A percentile compares a stretch with the other conserved stretches of the same genome.
Evolutionary conservation across 2,329 filamentous ascomycete species (phyloP).

Genomic region (Hymenoscyphus occultus): DNA sequence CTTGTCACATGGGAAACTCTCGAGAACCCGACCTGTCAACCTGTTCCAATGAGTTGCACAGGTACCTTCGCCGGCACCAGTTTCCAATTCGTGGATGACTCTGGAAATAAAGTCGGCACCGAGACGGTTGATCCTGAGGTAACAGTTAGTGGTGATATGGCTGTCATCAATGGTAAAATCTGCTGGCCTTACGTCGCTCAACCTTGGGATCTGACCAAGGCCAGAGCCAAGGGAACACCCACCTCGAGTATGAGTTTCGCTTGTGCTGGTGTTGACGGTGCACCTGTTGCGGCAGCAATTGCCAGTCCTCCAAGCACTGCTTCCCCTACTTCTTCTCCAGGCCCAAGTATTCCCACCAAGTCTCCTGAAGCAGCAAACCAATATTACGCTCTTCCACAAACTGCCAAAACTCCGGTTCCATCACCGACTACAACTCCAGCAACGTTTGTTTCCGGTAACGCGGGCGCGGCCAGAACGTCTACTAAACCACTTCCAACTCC

Average conservation of each 20-base stretch:
- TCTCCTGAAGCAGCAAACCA: neutral
- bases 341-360: neutral
- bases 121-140: slow-evolving; percentile 49
- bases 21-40: slow-evolving; percentile 51
- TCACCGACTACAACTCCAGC: neutral
- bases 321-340: neutral
- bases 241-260: slow-evolving; percentile 52
- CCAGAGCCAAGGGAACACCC: slow-evolving; percentile 30
- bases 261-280: slow-evolving; percentile 37
- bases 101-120: slow-evolving; percentile 51
- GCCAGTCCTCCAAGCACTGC: neutral
- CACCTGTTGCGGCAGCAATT: neutral
- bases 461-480: neutral
- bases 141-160: slow-evolving; percentile 62
- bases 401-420: neutral
- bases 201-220: slow-evolving; percentile 46
- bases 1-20: slow-evolving; percentile 62
- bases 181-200: slow-evolving; percentile 61
- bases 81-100: slow-evolving; percentile 54
- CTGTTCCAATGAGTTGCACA: slow-evolving; percentile 57
- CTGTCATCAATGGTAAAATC: slow-evolving; percentile 52
- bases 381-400: neutral
- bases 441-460: neutral
- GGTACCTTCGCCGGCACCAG: slow-evolving; percentile 57
- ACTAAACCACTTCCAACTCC: neutral